Evolutionary conservation across 2,329 filamentous ascomycete species (phyloP).

Genomic region (Sporothrix phasma): DNA sequence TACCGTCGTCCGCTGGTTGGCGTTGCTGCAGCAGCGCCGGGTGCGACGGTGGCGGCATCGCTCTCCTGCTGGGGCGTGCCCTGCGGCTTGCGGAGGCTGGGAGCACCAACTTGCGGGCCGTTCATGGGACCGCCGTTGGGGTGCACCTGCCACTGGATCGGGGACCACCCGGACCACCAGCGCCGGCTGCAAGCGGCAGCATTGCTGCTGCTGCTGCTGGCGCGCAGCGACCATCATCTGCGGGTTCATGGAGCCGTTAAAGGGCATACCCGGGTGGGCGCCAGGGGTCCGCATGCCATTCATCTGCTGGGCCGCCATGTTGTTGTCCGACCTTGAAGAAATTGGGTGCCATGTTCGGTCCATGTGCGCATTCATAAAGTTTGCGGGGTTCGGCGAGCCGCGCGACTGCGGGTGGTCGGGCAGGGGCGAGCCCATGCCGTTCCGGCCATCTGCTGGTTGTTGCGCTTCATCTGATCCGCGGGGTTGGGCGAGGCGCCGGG

Average conservation of each 20-base stretch:
- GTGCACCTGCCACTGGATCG: conserved; percentile 40
- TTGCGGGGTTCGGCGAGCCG: conserved; percentile 52
- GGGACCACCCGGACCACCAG: conserved; percentile 30
- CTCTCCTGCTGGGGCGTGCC: conserved; percentile 63
- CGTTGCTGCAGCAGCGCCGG: conserved; percentile 30
- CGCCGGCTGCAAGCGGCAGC: conserved; percentile 9
- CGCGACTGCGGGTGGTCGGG: conserved; percentile 58
- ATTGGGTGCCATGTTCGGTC: conserved; percentile 49
- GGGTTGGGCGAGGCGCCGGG: conserved; percentile 68
- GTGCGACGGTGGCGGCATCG: conserved; percentile 60
- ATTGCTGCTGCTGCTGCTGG: conserved; percentile 28
- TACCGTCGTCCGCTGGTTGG: conserved; percentile 45
- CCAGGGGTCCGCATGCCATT: conserved; percentile 60
- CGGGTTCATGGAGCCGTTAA: conserved; percentile 49
- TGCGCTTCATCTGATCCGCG: conserved; percentile 68
- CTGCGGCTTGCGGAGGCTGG: conserved; percentile 47
- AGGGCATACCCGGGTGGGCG: conserved; percentile 51
- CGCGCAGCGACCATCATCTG: conserved; percentile 47
- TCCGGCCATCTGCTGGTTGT: conserved; percentile 63
- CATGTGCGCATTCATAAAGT: conserved; percentile 54
- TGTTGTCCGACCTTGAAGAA: conserved; percentile 44
- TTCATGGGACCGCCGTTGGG: conserved; percentile 34
- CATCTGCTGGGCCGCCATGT: conserved; percentile 44
- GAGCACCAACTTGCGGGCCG: conserved; percentile 27
- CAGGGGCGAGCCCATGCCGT: conserved; percentile 59